phyloP scores from a whole-genome alignment of 495 filamentous ascomycete species.

The Aspergillus steynii region DNA sequence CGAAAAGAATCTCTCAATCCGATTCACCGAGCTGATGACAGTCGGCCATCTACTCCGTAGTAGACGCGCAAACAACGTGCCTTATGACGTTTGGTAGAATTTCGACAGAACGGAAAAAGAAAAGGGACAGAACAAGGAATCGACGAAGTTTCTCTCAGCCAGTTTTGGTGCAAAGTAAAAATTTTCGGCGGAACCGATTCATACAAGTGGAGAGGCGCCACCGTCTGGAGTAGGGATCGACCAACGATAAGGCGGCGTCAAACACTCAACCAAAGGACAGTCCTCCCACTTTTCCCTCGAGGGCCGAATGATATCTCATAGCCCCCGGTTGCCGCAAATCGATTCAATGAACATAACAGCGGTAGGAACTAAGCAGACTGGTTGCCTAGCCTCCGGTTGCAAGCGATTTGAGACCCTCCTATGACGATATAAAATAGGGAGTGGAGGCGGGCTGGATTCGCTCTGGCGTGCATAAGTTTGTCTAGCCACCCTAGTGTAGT shows the following conservation, averaged over 20 bases:
- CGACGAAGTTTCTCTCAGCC: neutral
- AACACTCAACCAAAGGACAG: constrained; percentile 3
- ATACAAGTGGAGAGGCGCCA: constrained; percentile 5
- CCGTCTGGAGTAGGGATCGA: constrained; percentile 5
- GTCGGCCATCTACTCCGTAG: neutral
- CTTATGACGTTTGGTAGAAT: neutral
- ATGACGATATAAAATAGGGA: neutral
- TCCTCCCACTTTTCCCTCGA: neutral
- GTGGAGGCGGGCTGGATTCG: constrained; percentile 3
- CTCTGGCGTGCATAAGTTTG: constrained; percentile 3
- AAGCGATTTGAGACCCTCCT: constrained; percentile 4
- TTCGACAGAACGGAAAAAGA: neutral
- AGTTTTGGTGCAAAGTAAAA: constrained; percentile 1
- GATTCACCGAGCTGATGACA: neutral
- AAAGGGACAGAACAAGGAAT: neutral
- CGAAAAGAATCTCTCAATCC: neutral
- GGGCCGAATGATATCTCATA: constrained; percentile 3
- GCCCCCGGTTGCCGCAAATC: constrained; percentile 1
- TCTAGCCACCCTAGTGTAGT: neutral
- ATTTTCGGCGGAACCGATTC: constrained; percentile 7
- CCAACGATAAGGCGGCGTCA: constrained; percentile 1
- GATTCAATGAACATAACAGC: neutral
- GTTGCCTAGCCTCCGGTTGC: neutral
- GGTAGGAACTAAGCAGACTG: neutral
- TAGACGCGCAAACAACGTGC: neutral